Evolutionary conservation across 2,329 filamentous ascomycete species (phyloP).

Genomic region (Fonsecaea monophora): DNA sequence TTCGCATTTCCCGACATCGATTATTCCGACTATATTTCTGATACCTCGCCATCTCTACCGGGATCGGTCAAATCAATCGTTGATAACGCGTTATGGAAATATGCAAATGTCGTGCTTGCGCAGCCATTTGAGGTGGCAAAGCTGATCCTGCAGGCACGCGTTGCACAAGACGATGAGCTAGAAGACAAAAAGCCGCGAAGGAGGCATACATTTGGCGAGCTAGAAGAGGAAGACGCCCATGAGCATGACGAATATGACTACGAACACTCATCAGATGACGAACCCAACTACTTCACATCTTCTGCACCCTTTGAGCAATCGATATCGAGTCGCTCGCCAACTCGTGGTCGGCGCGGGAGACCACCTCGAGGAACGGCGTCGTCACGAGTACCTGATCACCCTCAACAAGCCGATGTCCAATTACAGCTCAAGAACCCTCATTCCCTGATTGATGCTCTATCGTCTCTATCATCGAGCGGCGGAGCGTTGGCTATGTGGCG

Average conservation of each 20-base stretch:
- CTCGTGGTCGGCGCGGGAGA: constrained; percentile 40
- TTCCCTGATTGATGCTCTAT: constrained; percentile 84
- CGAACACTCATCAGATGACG: constrained; percentile 41
- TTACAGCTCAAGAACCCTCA: constrained; percentile 76
- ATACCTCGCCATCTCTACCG: constrained; percentile 75
- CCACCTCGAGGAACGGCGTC: constrained; percentile 48
- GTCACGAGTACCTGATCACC: constrained; percentile 12
- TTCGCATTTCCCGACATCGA: constrained; percentile 78
- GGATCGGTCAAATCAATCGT: constrained; percentile 77
- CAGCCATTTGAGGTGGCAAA: constrained; percentile 98
- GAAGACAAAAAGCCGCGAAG: constrained; percentile 29
- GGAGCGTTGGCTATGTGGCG: constrained; percentile 95
- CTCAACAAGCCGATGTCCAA: constrained; percentile 58
- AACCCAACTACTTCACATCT: constrained; percentile 63
- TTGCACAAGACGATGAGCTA: constrained; percentile 47
- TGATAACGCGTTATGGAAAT: constrained; percentile 89
- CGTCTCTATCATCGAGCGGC: constrained; percentile 86
- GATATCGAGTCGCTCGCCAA: constrained; percentile 51
- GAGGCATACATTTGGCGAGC: not conserved
- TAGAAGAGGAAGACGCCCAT: constrained; percentile 26
- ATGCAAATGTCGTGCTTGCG: constrained; percentile 83
- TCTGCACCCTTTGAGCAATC: constrained; percentile 34
- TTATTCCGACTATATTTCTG: constrained; percentile 84
- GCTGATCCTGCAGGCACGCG: constrained; percentile 81
- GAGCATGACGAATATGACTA: constrained; percentile 46